These are phyloP conservation scores for Lodderomyces metapsilosis DNA, from an alignment of 1,139 yeast species.

Conservation along the genomic window DNA sequence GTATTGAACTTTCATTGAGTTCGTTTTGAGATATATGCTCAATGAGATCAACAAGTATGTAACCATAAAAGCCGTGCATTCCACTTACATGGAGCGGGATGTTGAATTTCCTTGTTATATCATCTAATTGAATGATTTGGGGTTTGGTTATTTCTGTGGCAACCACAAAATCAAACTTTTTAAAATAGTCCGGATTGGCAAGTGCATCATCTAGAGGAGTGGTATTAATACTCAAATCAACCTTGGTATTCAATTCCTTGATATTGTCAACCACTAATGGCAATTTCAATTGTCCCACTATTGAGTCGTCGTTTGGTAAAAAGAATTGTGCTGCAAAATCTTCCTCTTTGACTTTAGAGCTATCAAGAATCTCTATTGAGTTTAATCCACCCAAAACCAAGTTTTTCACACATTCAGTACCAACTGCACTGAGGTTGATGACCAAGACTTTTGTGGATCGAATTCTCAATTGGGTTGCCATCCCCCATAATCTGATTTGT, in stretches of 20 bases:
- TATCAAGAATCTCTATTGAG: conserved; percentile 67
- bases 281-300: conserved; percentile 52
- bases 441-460: conserved; percentile 70
- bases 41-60: conserved; percentile 74
- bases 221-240: conserved; percentile 48
- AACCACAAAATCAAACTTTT: conserved; percentile 67
- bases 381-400: conserved; percentile 89
- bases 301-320: conserved; percentile 49
- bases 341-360: conserved; percentile 49
- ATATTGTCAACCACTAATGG: conserved; percentile 56
- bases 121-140: conserved; percentile 48
- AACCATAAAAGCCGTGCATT: conserved; percentile 80
- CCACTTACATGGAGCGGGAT: conserved; percentile 72
- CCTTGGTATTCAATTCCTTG: conserved; percentile 77
- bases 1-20: conserved; percentile 49
- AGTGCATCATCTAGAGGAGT: conserved; percentile 26
- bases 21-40: conserved; percentile 50
- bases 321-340: conserved; percentile 83
- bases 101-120: conserved; percentile 49
- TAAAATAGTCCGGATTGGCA: conserved; percentile 39
- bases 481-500: conserved; percentile 95
- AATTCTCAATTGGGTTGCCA: conserved; percentile 84
- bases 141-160: conserved; percentile 62
- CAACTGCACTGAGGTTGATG: conserved; percentile 68
- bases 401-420: conserved; percentile 81